phyloP scores from a whole-genome alignment of 2,329 filamentous ascomycete genomes.

The Dactylella cylindrospora region DNA sequence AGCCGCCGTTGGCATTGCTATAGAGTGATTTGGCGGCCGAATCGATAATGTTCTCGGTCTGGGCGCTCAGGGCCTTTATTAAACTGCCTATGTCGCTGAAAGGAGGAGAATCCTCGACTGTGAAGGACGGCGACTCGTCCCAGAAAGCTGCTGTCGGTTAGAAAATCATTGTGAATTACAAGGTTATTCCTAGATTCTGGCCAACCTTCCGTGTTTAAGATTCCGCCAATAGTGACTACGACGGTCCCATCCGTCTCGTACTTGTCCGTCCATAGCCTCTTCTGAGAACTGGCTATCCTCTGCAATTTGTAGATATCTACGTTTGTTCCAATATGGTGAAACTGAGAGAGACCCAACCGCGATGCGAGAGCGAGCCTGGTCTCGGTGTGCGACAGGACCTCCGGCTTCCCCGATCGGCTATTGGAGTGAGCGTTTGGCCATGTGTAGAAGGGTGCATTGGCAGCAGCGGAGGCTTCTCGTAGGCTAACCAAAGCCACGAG shows the following conservation, averaged over 20 bases:
- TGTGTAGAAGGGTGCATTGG: constrained; percentile 40
- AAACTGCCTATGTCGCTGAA: constrained; percentile 27
- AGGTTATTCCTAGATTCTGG: background rate
- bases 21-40: constrained; percentile 25
- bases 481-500: constrained; percentile 30
- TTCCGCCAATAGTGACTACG: constrained; percentile 29
- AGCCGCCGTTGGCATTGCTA: constrained; percentile 38
- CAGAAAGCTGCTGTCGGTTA: constrained; percentile 22
- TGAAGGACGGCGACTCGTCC: constrained; percentile 13
- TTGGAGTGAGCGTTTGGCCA: constrained; percentile 28
- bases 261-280: constrained; percentile 29
- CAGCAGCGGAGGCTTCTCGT: constrained; percentile 21
- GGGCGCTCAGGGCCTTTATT: constrained; percentile 20
- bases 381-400: constrained; percentile 27
- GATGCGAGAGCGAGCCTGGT: constrained; percentile 29
- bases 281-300: constrained; percentile 23
- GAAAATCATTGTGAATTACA: background rate
- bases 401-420: constrained; percentile 16
- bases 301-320: constrained; percentile 38
- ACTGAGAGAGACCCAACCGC: constrained; percentile 42
- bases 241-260: constrained; percentile 26
- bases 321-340: constrained; percentile 29
- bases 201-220: constrained; percentile 20
- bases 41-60: constrained; percentile 28
- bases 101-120: constrained; percentile 26